Evolutionary conservation across 306 rosid species (phyloP).

Genomic region (Malus fusca): DNA sequence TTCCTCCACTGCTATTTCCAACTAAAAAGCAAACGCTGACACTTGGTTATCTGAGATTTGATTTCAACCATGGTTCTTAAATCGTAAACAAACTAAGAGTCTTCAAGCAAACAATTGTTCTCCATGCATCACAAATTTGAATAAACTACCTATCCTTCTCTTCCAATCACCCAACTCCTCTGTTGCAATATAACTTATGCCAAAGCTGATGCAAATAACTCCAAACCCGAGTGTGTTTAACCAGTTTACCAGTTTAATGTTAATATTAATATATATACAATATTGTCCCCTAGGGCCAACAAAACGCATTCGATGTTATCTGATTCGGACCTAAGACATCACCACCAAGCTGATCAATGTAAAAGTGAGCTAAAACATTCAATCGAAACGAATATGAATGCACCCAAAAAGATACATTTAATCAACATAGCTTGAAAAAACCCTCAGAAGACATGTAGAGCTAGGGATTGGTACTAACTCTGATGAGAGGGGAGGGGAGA

Average conservation of each 20-base stretch:
- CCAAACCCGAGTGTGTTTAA: not conserved
- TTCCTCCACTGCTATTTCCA: not conserved
- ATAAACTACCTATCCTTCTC: not conserved
- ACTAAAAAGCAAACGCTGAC: not conserved
- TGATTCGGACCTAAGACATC: not conserved
- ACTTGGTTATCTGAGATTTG: not conserved
- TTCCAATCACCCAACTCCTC: not conserved
- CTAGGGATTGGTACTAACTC: conserved; percentile 40
- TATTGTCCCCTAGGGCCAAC: not conserved
- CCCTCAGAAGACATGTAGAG: not conserved
- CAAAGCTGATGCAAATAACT: not conserved
- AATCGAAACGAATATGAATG: not conserved
- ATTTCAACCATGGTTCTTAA: not conserved
- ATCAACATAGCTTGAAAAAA: not conserved
- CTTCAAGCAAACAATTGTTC: not conserved
- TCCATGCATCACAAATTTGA: not conserved
- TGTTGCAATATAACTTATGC: not conserved
- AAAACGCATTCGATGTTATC: not conserved
- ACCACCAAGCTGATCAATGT: not conserved
- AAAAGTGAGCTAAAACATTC: not conserved
- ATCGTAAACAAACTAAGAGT: not conserved
- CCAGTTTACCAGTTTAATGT: not conserved
- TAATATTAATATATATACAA: not conserved
- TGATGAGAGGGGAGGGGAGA: conserved; percentile 93
- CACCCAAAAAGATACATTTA: not conserved